These are phyloP conservation scores for Candida parachauliodes DNA, from an alignment of 805 yeast species.

Conservation along the genomic window DNA sequence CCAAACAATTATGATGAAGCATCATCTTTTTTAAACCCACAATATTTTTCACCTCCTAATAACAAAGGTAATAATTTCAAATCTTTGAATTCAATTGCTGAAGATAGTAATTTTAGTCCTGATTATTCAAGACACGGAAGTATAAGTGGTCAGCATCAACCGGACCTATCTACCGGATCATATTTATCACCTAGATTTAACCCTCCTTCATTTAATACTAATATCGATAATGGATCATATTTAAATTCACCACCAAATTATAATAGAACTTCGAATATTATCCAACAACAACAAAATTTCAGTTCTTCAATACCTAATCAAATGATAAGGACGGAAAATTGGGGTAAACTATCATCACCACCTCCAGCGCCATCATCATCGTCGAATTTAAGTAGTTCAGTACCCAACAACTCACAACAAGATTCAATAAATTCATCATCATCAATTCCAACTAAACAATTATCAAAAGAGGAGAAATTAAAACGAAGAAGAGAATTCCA, in stretches of 20 bases:
- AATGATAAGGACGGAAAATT: conserved; percentile 6
- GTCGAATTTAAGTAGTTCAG: conserved; percentile 27
- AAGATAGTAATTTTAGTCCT: conserved; percentile 28
- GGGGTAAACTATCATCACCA: conserved; percentile 25
- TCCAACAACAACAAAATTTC: conserved; percentile 1
- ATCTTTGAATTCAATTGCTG: conserved; percentile 32
- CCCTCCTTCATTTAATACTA: conserved; percentile 25
- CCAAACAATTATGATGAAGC: conserved; percentile 17
- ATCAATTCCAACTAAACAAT: conserved; percentile 27
- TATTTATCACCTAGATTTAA: conserved; percentile 34
- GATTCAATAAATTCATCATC: conserved; percentile 13
- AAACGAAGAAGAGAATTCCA: conserved; percentile 83
- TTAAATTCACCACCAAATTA: conserved; percentile 38
- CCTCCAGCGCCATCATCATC: conserved; percentile 22
- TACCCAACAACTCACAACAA: conserved; percentile 18
- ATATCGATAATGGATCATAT: conserved; percentile 19
- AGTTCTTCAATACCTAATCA: conserved; percentile 10
- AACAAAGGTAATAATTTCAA: conserved; percentile 20
- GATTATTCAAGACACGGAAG: conserved; percentile 27
- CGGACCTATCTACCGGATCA: conserved; percentile 23
- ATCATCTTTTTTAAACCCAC: conserved; percentile 27
- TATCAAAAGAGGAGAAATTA: conserved; percentile 64
- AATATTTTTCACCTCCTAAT: conserved; percentile 39
- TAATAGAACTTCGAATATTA: conserved; percentile 11
- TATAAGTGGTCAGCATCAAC: conserved; percentile 22